Evolutionary conservation across 345 rosid genomes (phyloP).

Genomic region (Angophora floribunda): DNA sequence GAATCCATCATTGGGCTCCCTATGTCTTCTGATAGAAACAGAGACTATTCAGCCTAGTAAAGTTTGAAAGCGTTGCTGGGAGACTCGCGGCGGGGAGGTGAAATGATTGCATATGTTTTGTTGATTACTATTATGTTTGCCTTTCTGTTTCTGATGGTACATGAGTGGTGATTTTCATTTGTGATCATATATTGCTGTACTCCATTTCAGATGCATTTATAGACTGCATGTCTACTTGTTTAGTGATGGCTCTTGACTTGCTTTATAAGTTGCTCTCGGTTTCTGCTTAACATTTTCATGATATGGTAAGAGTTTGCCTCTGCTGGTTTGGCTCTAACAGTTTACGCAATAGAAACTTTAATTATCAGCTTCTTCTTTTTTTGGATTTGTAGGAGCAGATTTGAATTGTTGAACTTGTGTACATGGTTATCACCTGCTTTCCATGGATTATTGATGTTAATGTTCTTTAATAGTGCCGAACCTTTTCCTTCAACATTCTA

Average conservation of each 20-base stretch:
- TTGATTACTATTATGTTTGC: background rate
- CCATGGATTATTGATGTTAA: background rate
- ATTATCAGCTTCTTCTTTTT: background rate
- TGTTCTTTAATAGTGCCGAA: background rate
- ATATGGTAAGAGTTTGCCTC: background rate
- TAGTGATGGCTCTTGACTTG: background rate
- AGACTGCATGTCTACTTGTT: background rate
- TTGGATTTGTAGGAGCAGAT: background rate
- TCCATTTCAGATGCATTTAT: background rate
- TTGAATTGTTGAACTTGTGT: background rate
- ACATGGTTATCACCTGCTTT: background rate
- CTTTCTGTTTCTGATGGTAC: background rate
- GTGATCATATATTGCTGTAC: background rate
- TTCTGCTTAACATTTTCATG: background rate
- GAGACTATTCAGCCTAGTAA: constrained; percentile 79
- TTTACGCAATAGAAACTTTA: background rate
- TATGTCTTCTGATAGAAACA: constrained; percentile 58
- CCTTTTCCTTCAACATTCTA: background rate
- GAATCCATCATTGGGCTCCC: constrained; percentile 83
- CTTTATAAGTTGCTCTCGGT: background rate
- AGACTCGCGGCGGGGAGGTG: constrained; percentile 71
- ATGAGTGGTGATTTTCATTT: background rate
- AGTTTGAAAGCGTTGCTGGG: constrained; percentile 71
- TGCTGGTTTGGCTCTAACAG: background rate
- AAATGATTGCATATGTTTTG: background rate